These are phyloP conservation scores for Phanerochaete carnosa DNA, from an alignment of 768 basidiomycete genomes.

Conservation along the genomic window DNA sequence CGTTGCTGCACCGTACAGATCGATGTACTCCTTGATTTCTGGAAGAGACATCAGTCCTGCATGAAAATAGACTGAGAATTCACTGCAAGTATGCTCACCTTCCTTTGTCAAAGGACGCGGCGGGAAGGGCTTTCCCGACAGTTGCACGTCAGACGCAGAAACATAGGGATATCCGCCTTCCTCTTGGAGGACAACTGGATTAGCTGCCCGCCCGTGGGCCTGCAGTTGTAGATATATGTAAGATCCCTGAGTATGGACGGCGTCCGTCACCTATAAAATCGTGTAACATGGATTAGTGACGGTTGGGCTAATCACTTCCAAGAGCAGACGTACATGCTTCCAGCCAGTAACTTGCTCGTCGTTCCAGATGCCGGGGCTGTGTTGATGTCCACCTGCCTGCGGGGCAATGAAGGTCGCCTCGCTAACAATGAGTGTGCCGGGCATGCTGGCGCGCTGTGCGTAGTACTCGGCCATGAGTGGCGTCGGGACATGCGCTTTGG, in stretches of 20 bases:
- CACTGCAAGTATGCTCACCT: conserved; percentile 3
- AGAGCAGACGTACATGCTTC: conserved; percentile 36
- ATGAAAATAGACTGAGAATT: background rate
- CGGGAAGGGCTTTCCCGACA: conserved; percentile 4
- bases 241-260: conserved; percentile 51
- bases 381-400: conserved; percentile 43
- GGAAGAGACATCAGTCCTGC: background rate
- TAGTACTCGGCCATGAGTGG: conserved; percentile 46
- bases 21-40: conserved; percentile 36
- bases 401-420: conserved; percentile 54
- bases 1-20: conserved; percentile 21
- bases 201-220: conserved; percentile 48
- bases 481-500: conserved; percentile 27
- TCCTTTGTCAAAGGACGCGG: conserved; percentile 24
- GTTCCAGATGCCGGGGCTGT: conserved; percentile 66
- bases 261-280: conserved; percentile 53
- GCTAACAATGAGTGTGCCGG: conserved; percentile 53
- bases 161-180: conserved; percentile 32
- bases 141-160: conserved; percentile 29
- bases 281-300: background rate
- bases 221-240: conserved; percentile 56
- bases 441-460: conserved; percentile 39
- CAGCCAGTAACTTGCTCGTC: conserved; percentile 51
- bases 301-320: too few species aligned
- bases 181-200: conserved; percentile 29